phyloP scores from a whole-genome alignment of 495 filamentous ascomycete genomes.

The Neurospora tetrasperma region DNA sequence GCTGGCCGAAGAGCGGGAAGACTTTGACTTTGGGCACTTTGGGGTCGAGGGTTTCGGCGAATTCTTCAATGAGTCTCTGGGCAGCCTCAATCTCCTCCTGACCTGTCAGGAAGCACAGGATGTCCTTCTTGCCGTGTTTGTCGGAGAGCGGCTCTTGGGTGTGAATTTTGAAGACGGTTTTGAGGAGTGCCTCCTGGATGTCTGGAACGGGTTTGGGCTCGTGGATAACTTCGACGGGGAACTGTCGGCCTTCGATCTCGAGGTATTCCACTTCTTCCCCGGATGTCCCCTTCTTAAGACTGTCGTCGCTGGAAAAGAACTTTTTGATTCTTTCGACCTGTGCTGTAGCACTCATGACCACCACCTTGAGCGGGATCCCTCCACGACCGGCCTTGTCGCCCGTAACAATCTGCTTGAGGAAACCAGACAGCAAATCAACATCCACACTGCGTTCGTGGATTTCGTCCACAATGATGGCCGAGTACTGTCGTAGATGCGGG shows the following conservation, averaged over 20 bases:
- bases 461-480: conserved; percentile 87
- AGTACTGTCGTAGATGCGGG: conserved; percentile 73
- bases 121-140: conserved; percentile 42
- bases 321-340: conserved; percentile 65
- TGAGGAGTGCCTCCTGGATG: conserved; percentile 71
- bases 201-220: conserved; percentile 68
- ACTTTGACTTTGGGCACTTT: conserved; percentile 59
- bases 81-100: conserved; percentile 85
- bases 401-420: conserved; percentile 63
- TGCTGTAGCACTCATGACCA: conserved; percentile 95
- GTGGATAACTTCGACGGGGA: conserved; percentile 72
- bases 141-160: conserved; percentile 80
- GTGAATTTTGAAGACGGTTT: conserved; percentile 82
- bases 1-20: conserved; percentile 40
- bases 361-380: conserved; percentile 69
- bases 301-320: conserved; percentile 51
- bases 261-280: conserved; percentile 37
- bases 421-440: conserved; percentile 82
- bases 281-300: background rate
- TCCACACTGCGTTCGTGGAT: conserved; percentile 97
- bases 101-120: conserved; percentile 87
- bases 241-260: conserved; percentile 80
- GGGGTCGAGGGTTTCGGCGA: conserved; percentile 56
- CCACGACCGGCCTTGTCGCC: conserved; percentile 50
- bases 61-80: conserved; percentile 71